Base-by-base conservation (phyloP, 2,329 filamentous ascomycete genomes). In the Sclerotiophoma versabilis region DNA sequence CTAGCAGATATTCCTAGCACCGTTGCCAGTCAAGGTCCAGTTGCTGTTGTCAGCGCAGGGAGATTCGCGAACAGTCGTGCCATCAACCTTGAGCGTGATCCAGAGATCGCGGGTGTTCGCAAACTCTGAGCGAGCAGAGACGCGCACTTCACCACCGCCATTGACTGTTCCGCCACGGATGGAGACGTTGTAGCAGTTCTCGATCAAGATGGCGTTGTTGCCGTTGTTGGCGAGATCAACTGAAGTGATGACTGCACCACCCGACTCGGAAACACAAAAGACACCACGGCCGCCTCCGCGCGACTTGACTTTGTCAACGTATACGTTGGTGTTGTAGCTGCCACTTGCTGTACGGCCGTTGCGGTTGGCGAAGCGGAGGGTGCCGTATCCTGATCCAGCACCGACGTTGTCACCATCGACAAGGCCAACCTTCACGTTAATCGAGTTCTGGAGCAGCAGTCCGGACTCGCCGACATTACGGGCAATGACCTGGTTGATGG, bases 171-270 rank as follows among this genome's bases (percentile, higher is more conserved):
- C 83, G 15, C 78, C 78, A 2, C 65, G 70, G 64, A 85, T 84
- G 1, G 73, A 69, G 26, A 86, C 58, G 45, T 82, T 82, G 66
- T 85, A 85, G 72, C 83, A 85, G 68, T 86, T 86, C 75, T 86
- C 83, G 23, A 86, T 81, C 1, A 86, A 74, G 17, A 85, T 76
- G 0, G 83, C 80, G 51, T 85, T 85, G 64, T 82, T 83, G 0
- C 78, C 83, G 41, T 84, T 85, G 59, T 74, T 71, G 0, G 81
- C 76, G 1, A 85, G 73, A 58, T 85, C 81, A 15, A 84, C 70
- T 4, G 58, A 73, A 8, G 66, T 68, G 49, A 86, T 85, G 8
- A 77, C 78, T 2, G 76, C 81, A n/a, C 73, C 83, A 1, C 83
- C 83, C 0, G 81, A 84, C 61, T 80, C 74, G 0, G 81, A 84